Percentiles rank a stretch among this genome's conserved stretches.
Conservation (phyloP, 108 stramenopile genomes). For the Aurantiochytrium sp. region DNA sequence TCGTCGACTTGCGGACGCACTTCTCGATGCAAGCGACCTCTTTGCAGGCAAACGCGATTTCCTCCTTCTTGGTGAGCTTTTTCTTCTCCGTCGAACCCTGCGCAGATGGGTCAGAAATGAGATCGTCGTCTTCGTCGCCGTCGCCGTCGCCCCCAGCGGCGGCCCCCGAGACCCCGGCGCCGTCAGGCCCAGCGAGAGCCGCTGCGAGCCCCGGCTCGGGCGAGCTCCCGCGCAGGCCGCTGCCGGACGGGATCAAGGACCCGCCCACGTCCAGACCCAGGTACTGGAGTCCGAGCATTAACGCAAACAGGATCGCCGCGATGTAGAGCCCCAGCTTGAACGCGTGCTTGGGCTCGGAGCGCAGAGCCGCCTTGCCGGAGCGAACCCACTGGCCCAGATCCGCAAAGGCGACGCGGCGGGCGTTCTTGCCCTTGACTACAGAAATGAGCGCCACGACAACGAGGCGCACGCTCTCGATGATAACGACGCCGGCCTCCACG, state of each 20-base stretch:
- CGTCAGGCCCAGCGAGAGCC: no score
- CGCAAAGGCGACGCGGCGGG: not conserved
- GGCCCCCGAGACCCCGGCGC: no score
- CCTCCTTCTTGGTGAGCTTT: constrained; percentile 15
- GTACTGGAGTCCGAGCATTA: not conserved
- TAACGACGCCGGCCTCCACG: not conserved
- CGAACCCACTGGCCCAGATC: not conserved
- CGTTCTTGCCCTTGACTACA: not conserved
- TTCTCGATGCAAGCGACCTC: constrained; percentile 20
- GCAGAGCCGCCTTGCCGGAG: not conserved
- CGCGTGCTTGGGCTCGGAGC: not conserved
- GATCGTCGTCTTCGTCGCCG: not conserved
- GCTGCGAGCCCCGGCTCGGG: no score
- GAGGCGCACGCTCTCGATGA: not conserved
- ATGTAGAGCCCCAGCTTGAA: not conserved
- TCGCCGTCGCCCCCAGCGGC: not conserved
- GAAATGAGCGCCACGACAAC: not conserved
- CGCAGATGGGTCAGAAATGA: not conserved
- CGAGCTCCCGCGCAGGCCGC: no score
- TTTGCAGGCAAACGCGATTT: not conserved
- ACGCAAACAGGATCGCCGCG: not conserved
- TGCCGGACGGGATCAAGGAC: not conserved
- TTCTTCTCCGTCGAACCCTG: not conserved
- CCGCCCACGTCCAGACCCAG: not conserved
- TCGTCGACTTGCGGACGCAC: not conserved